phyloP scores from a whole-genome alignment of 768 basidiomycete genomes.

The Kondoa malvinella region DNA sequence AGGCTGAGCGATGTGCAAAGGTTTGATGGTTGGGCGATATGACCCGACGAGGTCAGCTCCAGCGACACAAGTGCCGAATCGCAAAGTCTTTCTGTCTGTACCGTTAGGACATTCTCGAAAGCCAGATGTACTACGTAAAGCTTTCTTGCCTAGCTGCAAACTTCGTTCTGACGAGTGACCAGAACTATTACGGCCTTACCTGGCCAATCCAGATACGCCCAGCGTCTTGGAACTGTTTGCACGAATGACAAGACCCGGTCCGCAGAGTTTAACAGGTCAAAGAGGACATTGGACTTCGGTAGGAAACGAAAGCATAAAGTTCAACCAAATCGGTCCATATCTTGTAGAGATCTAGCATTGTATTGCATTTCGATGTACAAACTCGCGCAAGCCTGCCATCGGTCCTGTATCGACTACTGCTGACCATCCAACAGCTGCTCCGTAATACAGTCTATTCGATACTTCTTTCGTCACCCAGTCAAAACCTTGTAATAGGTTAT shows the following conservation, averaged over 20 bases:
- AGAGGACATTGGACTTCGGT: not conserved
- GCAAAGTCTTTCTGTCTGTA: not conserved
- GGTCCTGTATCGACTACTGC: not conserved
- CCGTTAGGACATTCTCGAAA: constrained; percentile 4
- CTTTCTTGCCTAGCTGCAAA: not conserved
- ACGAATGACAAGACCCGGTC: not conserved
- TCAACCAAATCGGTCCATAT: not conserved
- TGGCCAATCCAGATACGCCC: not conserved
- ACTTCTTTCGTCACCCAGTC: constrained; percentile 79
- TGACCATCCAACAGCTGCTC: not conserved
- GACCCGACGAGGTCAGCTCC: not conserved
- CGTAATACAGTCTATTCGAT: not conserved
- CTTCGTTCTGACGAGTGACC: not conserved
- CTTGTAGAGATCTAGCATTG: too few species aligned
- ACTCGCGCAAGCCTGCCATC: not conserved
- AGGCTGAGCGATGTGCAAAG: not conserved
- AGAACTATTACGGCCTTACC: constrained; percentile 4
- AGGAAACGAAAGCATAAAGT: not conserved
- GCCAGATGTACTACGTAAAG: not conserved
- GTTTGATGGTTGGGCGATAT: not conserved
- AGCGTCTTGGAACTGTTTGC: constrained; percentile 3
- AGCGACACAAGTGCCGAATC: not conserved
- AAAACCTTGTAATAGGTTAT: constrained; percentile 64
- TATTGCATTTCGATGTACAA: too few species aligned
- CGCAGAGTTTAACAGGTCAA: not conserved